Base-by-base conservation (phyloP, 2,329 filamentous ascomycete genomes). In the Cryphonectria radicalis region DNA sequence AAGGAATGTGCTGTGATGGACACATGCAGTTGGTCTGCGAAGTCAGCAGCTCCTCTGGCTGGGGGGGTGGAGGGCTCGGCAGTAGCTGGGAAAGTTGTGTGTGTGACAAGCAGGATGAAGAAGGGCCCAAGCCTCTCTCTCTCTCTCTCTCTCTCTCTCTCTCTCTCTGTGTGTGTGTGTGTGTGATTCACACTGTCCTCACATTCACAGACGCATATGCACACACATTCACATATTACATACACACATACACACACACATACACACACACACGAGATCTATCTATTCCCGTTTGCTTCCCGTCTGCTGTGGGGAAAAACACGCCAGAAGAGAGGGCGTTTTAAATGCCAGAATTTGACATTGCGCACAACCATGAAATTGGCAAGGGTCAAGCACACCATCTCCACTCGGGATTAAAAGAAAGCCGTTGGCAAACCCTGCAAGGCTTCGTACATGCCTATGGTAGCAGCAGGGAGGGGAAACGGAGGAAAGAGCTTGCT, bases 361-460 rank as follows among this genome's bases (percentile, higher is more conserved):
- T 17, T 25, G 22, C 11, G 37, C 53, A 67, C 53, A 46, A 25
- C 37, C 10, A 11, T 22, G 40, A 68, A 22, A 68, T 68, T 63
- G 57, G 67, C 59, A 53, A 68, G 67, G 66, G 57, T 68, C 67
- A 35, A 55, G 37, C 43, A 53, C 40, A 65, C 4, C 28, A 28
- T 43, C 37, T 43, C 42, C 42, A 65, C 32, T 43, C 37, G 63
- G 42, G n/a, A 65, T 65, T 35, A 53, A 65, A 35, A 35, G 28
- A 37, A 35, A 35, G 43, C 62, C 37, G 35, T 43, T 43, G 37
- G 55, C n/a, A 17, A 43, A 25, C 42, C 46, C 11, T 65, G 43
- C 37, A 13, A 13, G 63, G 63, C 43, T 28, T 35, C 35, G 11
- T 42, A 40, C 13, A n/a, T 28, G 1, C 19, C 8, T 40, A 22